Percentiles rank a stretch among this genome's conserved stretches.
These are phyloP conservation scores for Trichoderma simmonsii DNA, from an alignment of 2,329 filamentous ascomycete species.

Conservation along the genomic window DNA sequence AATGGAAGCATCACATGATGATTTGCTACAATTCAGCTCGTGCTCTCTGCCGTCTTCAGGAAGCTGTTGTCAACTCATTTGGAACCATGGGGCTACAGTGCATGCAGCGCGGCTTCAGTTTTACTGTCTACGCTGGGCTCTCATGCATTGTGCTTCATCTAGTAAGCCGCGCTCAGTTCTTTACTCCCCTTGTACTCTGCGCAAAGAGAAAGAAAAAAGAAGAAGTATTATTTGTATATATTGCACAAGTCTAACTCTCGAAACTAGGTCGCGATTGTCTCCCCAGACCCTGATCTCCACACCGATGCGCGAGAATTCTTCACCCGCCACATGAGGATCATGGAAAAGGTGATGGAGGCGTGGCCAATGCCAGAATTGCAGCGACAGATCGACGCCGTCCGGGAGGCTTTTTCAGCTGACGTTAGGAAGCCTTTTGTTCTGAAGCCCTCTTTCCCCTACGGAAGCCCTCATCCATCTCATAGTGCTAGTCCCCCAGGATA, in stretches of 20 bases:
- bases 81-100: constrained; percentile 78
- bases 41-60: constrained; percentile 79
- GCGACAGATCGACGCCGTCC: constrained; percentile 81
- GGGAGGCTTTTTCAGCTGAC: constrained; percentile 89
- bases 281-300: constrained; percentile 85
- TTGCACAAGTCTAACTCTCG: background rate
- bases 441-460: constrained; percentile 82
- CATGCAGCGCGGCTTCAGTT: constrained; percentile 93
- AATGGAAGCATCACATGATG: constrained; percentile 86
- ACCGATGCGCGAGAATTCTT: constrained; percentile 84
- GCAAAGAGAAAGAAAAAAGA: background rate
- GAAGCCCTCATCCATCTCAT: constrained; percentile 66
- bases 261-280: constrained; percentile 82
- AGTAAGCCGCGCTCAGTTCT: constrained; percentile 53
- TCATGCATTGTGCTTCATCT: constrained; percentile 91
- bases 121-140: constrained; percentile 87
- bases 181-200: background rate
- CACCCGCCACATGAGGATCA: constrained; percentile 86
- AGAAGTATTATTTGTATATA: background rate
- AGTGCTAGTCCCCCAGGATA: constrained; percentile 59
- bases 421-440: constrained; percentile 80
- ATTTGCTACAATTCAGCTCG: constrained; percentile 84
- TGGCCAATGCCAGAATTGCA: constrained; percentile 91
- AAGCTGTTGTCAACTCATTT: constrained; percentile 73
- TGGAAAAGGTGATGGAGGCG: constrained; percentile 77